A percentile compares a stretch with the other conserved stretches of the same genome.
Evolutionary conservation across 1,284 basidiomycete species (phyloP).

Genomic region (Ustilago xerochloae): DNA sequence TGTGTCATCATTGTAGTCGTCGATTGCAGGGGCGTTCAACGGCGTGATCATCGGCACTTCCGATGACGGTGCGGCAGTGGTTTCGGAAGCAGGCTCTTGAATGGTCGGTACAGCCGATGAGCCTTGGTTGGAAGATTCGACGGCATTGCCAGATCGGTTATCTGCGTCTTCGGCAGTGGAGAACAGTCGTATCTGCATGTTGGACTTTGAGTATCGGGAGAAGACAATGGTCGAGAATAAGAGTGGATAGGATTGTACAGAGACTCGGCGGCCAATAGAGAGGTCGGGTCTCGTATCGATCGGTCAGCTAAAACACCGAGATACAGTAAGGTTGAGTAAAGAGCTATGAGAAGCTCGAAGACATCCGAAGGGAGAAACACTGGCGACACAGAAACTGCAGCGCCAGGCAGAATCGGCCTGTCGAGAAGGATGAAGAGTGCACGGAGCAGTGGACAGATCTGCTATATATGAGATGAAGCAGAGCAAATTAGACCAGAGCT

Average conservation of each 20-base stretch:
- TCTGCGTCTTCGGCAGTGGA: background rate
- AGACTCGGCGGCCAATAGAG: background rate
- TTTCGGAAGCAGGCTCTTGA: background rate
- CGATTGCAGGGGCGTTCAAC: too few species aligned
- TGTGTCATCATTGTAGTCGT: background rate
- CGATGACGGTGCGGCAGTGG: background rate
- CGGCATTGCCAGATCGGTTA: background rate
- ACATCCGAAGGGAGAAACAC: constrained; percentile 16
- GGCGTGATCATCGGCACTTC: background rate
- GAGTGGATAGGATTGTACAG: background rate
- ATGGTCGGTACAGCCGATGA: background rate
- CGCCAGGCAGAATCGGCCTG: constrained; percentile 4
- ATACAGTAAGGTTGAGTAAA: constrained; percentile 9
- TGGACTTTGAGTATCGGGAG: background rate
- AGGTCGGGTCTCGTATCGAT: constrained; percentile 33
- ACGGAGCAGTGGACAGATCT: background rate
- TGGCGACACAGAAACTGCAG: constrained; percentile 19
- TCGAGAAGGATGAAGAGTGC: background rate
- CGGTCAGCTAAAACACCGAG: constrained; percentile 53
- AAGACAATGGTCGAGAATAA: background rate
- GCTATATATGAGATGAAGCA: background rate
- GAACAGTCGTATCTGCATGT: constrained; percentile 1
- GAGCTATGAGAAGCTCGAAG: constrained; percentile 11
- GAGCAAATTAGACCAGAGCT: background rate
- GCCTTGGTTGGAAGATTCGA: background rate